Base-by-base conservation (phyloP, 495 filamentous ascomycete genomes). In the Trichoderma erinaceum region DNA sequence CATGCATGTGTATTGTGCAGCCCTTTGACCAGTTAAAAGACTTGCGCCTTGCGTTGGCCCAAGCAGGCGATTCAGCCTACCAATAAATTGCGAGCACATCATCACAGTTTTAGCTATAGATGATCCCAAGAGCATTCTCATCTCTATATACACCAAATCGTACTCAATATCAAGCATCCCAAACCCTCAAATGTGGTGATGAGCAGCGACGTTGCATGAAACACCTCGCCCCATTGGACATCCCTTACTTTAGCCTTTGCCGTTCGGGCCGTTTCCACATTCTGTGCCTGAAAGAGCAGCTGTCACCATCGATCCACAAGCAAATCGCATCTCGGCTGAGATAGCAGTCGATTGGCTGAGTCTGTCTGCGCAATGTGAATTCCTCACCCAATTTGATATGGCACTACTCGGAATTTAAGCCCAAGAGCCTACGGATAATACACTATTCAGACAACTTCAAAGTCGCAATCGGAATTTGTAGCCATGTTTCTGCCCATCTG, bases 251-350 rank as follows among this genome's bases (percentile, higher is more conserved):
- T 61, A 32, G 56, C 27, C 56, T 18, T 0, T 11, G 13, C 4
- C 12, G 23, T 61, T 61, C 56, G 56, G 56, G 56, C 56, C 56
- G 56, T 61, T 61, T 61, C 56, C 56, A 27, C 5, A 21, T 29
- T 18, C 56, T 32, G 13, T 29, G 16, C 25, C 56, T 61, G 23
- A 32, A 32, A 10, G 27, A 29, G n/a, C 56, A 32, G 13, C 25
- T 32, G 25, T 61, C 56, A 15, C 35, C 8, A 6, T 38, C 35
- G 35, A 38, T 18, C 56, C 56, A 61, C 56, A 56, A 23, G n/a
- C n/a, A 56, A 25, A 61, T 61, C 10, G 27, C 56, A 61, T 61
- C 56, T 29, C 23, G 56, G 1, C 15, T 25, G 11, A 21, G 56
- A 10, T 25, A 25, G 56, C 56, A 61, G 56, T 61, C n/a, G 27